Percentiles rank a stretch among this genome's conserved stretches.
Evolutionary conservation across 345 rosid species (phyloP).

Genomic region (Arabis hirsuta): DNA sequence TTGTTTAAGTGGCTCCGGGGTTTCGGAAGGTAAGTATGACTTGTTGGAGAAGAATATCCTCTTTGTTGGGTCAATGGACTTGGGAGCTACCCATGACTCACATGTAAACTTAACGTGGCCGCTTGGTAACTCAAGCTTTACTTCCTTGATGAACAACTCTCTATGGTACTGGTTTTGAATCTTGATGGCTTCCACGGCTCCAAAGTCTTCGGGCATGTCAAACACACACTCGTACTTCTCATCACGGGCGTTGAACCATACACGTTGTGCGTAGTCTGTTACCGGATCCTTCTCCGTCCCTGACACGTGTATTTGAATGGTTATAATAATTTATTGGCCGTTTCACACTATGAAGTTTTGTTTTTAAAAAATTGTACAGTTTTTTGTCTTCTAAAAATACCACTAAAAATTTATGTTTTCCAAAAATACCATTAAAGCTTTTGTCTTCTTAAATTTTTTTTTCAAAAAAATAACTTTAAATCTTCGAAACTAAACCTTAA

Average conservation of each 20-base stretch:
- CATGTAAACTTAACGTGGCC: conserved; percentile 53
- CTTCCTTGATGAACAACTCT: conserved; percentile 60
- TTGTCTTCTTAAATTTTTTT: too few relatives aligned
- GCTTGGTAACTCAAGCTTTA: conserved; percentile 52
- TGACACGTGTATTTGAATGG: conserved; percentile 25
- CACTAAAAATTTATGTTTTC: too few relatives aligned
- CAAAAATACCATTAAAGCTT: too few relatives aligned
- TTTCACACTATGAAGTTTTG: too few relatives aligned
- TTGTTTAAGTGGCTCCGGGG: conserved; percentile 63
- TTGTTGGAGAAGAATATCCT: conserved; percentile 69
- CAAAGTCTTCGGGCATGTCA: conserved; percentile 55
- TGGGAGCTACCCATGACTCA: conserved; percentile 69
- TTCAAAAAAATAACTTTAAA: too few relatives aligned
- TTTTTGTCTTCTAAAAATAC: too few relatives aligned
- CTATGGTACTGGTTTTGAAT: conserved; percentile 75
- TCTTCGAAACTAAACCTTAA: too few relatives aligned
- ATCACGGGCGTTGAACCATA: conserved; percentile 32
- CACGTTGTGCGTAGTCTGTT: conserved; percentile 53
- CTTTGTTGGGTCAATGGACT: conserved; percentile 50
- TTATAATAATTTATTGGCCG: background rate
- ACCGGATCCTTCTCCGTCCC: conserved; percentile 62
- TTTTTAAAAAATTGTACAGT: too few relatives aligned
- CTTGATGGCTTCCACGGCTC: conserved; percentile 61
- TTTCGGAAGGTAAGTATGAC: conserved; percentile 66
- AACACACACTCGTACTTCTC: conserved; percentile 63